These are phyloP conservation scores for Colletotrichum aenigma DNA, from an alignment of 2,329 filamentous ascomycete genomes.

Conservation along the genomic window DNA sequence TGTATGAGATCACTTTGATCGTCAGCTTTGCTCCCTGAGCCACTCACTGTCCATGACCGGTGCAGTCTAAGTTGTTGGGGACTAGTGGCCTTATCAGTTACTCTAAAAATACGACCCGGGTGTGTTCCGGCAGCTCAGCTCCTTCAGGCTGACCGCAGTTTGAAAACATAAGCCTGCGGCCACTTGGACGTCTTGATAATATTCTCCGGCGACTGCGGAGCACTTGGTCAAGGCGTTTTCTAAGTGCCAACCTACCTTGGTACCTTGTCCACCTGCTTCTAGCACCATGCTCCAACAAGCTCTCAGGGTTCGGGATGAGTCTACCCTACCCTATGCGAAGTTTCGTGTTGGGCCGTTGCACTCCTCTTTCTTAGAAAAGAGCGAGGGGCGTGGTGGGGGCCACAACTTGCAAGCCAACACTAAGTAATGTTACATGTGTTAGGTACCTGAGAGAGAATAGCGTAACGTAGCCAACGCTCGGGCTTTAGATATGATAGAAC, in stretches of 20 bases:
- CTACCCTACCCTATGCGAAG: neutral
- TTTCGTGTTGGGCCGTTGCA: neutral
- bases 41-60: neutral
- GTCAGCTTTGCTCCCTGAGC: neutral
- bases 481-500: neutral
- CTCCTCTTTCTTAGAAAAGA: neutral
- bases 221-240: too few species aligned
- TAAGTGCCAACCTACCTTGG: neutral
- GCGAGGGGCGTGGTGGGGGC: neutral
- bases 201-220: neutral
- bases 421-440: neutral
- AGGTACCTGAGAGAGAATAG: neutral
- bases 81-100: neutral
- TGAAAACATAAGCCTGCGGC: neutral
- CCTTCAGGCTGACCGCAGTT: neutral
- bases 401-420: neutral
- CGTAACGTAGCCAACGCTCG: neutral
- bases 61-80: neutral
- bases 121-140: neutral
- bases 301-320: neutral
- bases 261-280: neutral
- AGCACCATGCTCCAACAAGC: neutral
- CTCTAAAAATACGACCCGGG: neutral
- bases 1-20: neutral
- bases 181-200: neutral